Base-by-base conservation (phyloP, 345 rosid genomes). In the Erodium maritimum region DNA sequence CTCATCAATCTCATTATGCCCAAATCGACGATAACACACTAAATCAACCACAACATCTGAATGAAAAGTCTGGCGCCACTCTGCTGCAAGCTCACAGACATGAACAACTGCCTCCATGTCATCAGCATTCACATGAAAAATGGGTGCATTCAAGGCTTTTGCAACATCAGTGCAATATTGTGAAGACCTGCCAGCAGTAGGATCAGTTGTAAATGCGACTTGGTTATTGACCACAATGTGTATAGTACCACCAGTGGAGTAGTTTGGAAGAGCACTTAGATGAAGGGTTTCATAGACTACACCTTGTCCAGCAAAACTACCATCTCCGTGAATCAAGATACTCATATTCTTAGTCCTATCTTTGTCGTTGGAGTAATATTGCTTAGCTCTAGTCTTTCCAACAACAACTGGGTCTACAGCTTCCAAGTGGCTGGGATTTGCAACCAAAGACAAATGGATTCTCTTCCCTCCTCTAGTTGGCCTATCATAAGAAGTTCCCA, bases 361-460 rank as follows among this genome's bases (percentile, higher is more conserved):
- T 13, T 17, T 10, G 56, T 71, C 75, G 42, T 67, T 67, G 23
- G 75, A 71, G 71, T 58, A 71, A 63, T 71, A 71, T 46, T 71
- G 75, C 51, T 71, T 71, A 18, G 71, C 75, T 59, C 75, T 67
- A 67, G 75, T 71, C 34, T 71, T 71, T 42, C 75, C 75, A 58
- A 71, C 68, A 54, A 71, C 71, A 63, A 71, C 75, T 33, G 75
- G 75, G 56, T 71, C 75, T 46, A 71, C 75, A 34, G 75, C 75
- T 63, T 71, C 75, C 59, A 71, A 61, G 55, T 71, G 75, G 63
- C 75, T 71, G 33, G 75, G 75, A 59, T 71, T 71, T 55, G 75
- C 75, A 58, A 71, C 75, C 65, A 71, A 56, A 67, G 75, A 71
- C 56, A 71, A 59, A 55, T 71, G 75, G 54, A 71, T 71, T 67